Evolutionary conservation across 2,329 filamentous ascomycete species (phyloP), one percentile per base, ranked within the genome.

Genomic region (Botrytis sinoallii): DNA sequence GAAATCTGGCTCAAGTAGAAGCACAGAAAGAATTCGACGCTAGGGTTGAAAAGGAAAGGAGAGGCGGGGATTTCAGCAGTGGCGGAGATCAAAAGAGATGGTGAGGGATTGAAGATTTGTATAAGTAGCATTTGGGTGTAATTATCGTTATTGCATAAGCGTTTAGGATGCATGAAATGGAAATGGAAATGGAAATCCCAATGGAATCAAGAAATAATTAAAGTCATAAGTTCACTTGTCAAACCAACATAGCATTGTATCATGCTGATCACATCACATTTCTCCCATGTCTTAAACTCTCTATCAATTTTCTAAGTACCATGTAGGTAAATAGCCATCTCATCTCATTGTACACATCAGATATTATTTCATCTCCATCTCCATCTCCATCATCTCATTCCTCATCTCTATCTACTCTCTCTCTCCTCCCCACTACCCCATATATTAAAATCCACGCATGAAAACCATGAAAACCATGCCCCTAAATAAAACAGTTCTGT

Each of bases 1-100:
- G 74, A 35, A 74, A 70, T 55, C 75, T 76, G 61, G 77, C 76
- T 4, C 78, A 75, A 64, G 71, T 74, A 25, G 75, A 79, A 67
- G 78, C 79, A 10, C 80, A 81, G 74, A 77, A 76, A 66, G 80
- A 81, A 32, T 82, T 82, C 73, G 80, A 82, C 77, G 79, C 78
- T 29, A 73, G 75, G n/a, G 73, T 82, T 32, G 80, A 82, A 59
- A 75, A 75, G 40, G 80, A 82, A 71, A 75, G 80, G 60, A 76
- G 74, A 32, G 80, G 80, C 16, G 80, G 77, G 1, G 76, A 79
- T 61, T 81, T 81, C 40, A 64, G 75, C 35, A 71, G 75, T n/a
- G 73, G 60, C 69, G 76, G 75, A n/a, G 77, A 78, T 70, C 75
- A 77, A 70, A 76, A 75, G 70, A 73, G 75, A 59, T 79, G 78